Percentiles rank a stretch among this genome's conserved stretches.
Conservation (phyloP, 2,329 filamentous ascomycete species). For the Claviceps pazoutovae region DNA sequence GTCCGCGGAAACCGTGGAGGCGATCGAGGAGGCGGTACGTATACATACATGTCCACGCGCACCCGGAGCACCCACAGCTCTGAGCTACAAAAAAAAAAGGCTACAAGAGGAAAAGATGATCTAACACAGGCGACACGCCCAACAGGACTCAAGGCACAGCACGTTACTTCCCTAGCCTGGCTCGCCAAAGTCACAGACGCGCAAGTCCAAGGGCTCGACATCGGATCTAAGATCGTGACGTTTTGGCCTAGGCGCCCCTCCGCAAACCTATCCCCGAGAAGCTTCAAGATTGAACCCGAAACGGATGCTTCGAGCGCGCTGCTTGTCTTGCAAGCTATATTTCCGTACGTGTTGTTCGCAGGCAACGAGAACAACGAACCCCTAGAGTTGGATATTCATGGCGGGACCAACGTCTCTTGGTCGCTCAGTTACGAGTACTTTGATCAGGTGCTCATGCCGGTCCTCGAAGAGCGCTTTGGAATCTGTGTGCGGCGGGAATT, state of each 20-base stretch:
- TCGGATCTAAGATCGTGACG: conserved; percentile 36
- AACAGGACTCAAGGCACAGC: conserved; percentile 46
- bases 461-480: conserved; percentile 35
- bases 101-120: background rate
- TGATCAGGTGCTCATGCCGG: conserved; percentile 45
- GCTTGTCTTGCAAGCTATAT: conserved; percentile 45
- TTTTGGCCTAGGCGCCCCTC: conserved; percentile 30
- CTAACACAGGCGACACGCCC: background rate
- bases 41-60: background rate
- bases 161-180: conserved; percentile 41
- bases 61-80: background rate
- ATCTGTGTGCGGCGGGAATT: conserved; percentile 32
- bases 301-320: conserved; percentile 39
- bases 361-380: conserved; percentile 27
- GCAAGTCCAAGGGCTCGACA: conserved; percentile 32
- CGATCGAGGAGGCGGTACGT: conserved; percentile 15
- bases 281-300: conserved; percentile 34
- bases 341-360: conserved; percentile 45
- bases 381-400: conserved; percentile 36
- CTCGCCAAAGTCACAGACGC: conserved; percentile 39
- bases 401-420: conserved; percentile 45
- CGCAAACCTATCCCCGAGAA: conserved; percentile 24
- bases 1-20: conserved; percentile 39
- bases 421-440: conserved; percentile 48
- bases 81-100: background rate